Evolutionary conservation across 768 basidiomycete genomes (phyloP), one percentile per base, ranked within the genome.

Genomic region (Lactarius evosmus): DNA sequence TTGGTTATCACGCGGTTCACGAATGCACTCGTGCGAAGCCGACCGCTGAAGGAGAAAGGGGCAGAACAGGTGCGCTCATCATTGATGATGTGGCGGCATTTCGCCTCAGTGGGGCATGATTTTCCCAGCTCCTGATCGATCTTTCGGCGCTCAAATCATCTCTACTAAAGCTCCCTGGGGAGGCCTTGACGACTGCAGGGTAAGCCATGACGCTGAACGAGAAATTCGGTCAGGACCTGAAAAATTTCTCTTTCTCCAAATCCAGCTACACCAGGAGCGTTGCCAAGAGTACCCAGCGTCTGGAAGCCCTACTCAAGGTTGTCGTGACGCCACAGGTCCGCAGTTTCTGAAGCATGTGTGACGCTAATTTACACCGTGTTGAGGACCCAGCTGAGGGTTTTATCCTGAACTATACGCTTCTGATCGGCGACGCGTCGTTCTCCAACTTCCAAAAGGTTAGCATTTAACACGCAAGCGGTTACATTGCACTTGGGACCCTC

Each of bases 401-500:
- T 72, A 92, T 98, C 65, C 81, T 95, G 60, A 98, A 98, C 71
- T 99, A 98, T 72, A 95, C 93, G 8, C 81, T 98, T 29, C 82
- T 98, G 61, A 91, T 99, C 66, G 93, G 93, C 27, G 96, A 98
- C 75, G 88, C 90, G 6, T 95, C 95, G 2, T 95, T 95, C 75
- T 89, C 89, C 33, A 98, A 98, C 75, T 99, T 99, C 79, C 97
- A 98, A 79, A 99, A 99, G 85, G 94, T 89, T 36, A 41, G 75
- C 34, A n/a, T 51, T 51, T 12, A 16, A 33, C 19, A 58, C 22
- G 12, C 25, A 33, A 52, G 2, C 32, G 34, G 3, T 40, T 36
- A 41, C 41, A 56, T 27, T 62, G 25, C 40, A 12, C 58, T 22
- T 38, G 7, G 57, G 44, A 30, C 46, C 34, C n/a, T n/a, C 51